Conservation (phyloP, 768 basidiomycete genomes). For the Paxillus ammoniavirescens region DNA sequence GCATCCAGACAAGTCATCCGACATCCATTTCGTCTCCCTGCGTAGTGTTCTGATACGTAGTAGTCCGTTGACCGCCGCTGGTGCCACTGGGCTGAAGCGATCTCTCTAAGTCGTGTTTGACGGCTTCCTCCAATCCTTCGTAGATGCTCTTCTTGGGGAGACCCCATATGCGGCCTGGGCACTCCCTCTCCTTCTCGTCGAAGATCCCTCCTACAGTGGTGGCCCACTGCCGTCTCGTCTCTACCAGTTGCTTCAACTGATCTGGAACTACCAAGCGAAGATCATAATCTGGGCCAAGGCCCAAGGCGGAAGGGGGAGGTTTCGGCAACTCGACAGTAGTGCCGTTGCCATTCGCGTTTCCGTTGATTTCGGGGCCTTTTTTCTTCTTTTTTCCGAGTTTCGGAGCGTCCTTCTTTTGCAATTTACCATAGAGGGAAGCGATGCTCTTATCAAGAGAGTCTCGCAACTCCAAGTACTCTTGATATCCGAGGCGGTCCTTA, state of each 20-base stretch:
- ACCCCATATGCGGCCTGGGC: slow-evolving; percentile 74
- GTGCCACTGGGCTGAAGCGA: slow-evolving; percentile 20
- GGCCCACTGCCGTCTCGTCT: slow-evolving; percentile 77
- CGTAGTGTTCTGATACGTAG: slow-evolving; percentile 41
- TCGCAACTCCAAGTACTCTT: slow-evolving; percentile 84
- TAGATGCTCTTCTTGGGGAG: slow-evolving; percentile 75
- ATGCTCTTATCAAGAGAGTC: slow-evolving; percentile 89
- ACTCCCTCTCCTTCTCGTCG: slow-evolving; percentile 63
- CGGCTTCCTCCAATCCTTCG: slow-evolving; percentile 69
- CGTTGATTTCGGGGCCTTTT: slow-evolving; percentile 43
- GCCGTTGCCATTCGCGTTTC: slow-evolving; percentile 30
- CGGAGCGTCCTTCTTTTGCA: slow-evolving; percentile 78
- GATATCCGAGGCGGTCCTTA: slow-evolving; percentile 83
- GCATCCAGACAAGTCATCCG: slow-evolving; percentile 39
- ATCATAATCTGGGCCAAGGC: slow-evolving; percentile 67
- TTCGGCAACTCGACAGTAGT: slow-evolving; percentile 40
- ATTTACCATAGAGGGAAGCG: slow-evolving; percentile 65
- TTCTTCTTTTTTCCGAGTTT: slow-evolving; percentile 77
- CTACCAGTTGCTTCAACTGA: slow-evolving; percentile 68
- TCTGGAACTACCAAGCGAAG: slow-evolving; percentile 62
- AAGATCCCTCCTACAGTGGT: slow-evolving; percentile 74
- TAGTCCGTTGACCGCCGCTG: slow-evolving; percentile 29
- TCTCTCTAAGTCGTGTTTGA: slow-evolving; percentile 36
- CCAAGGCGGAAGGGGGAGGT: slow-evolving; percentile 70
- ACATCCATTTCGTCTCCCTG: slow-evolving; percentile 67